These are phyloP conservation scores for Stephania yunnanensis DNA, from an alignment of 164 flowering plant genomes.

Conservation along the genomic window DNA sequence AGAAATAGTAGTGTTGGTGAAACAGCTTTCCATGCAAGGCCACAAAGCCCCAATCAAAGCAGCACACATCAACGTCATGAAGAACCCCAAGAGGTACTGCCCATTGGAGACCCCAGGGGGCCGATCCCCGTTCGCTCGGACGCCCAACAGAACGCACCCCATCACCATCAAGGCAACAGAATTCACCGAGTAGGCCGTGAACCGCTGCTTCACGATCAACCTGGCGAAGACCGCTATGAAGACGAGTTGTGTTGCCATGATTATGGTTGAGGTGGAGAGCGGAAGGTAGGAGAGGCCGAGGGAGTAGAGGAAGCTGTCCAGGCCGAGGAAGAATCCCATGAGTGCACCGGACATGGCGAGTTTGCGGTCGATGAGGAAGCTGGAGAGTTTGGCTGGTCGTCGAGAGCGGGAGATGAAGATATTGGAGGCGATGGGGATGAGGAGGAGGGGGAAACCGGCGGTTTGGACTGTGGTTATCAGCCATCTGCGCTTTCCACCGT, in stretches of 20 bases:
- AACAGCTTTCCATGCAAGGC: conserved; percentile 7
- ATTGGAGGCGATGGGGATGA: background rate
- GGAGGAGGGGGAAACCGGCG: background rate
- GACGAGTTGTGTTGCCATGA: conserved; percentile 9
- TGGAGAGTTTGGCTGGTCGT: too few relatives aligned
- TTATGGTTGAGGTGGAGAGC: conserved; percentile 10
- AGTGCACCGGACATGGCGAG: conserved; percentile 1
- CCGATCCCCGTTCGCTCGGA: background rate
- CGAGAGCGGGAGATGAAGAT: background rate
- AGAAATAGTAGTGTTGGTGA: background rate
- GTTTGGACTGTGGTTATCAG: background rate
- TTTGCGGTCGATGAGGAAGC: conserved; percentile 1
- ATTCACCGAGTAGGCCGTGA: conserved; percentile 11
- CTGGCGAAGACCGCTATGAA: conserved; percentile 6
- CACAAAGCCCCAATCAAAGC: conserved; percentile 1
- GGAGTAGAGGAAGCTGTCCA: conserved; percentile 6
- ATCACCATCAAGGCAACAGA: conserved; percentile 9
- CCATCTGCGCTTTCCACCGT: background rate
- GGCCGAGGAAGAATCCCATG: conserved; percentile 1
- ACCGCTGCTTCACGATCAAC: conserved; percentile 13
- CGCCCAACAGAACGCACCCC: conserved; percentile 7
- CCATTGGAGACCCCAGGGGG: conserved; percentile 7
- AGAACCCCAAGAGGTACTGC: conserved; percentile 9
- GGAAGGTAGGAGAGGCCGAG: conserved; percentile 10
- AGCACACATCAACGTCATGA: conserved; percentile 7